Evolutionary conservation across 768 basidiomycete genomes (phyloP), one percentile per base, ranked within the genome.

Genomic region (Thelephora ganbajun): DNA sequence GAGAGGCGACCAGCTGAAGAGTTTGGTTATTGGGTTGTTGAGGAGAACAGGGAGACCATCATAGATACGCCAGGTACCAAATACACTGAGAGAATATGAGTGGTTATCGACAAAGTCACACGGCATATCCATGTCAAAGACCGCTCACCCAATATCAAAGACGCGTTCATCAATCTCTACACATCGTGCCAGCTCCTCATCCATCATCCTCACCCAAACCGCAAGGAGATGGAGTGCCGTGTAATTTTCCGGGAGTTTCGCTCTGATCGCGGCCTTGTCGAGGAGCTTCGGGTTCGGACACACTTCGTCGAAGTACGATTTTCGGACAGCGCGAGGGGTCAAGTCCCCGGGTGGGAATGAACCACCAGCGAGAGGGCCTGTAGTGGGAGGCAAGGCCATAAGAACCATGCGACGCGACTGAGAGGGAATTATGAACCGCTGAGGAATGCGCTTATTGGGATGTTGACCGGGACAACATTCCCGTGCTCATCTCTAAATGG

Each of bases 101-200:
- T 30, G 26, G 9, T 30, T 30, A 30, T 4, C 4, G 4, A 9
- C 26, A 9, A 30, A 9, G 26, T 30, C 26, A 30, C 26, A 30
- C 26, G 26, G 9, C 26, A 30, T 9, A 4, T 4, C 26, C 26
- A 9, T 4, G 26, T 30, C 5, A 9, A 9, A 9, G 26, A 30
- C 4, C 5, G 58, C 73, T 11, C 53, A 77, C 79, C 71, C 72
- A 49, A 76, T 72, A 42, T 70, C 66, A 50, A 79, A 79, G 1
- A 78, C 55, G 16, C 71, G 71, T 1, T 58, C 39, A 22, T 61
- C 53, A n/a, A 78, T 57, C 54, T 77, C 68, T 9, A 81, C 63
- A 52, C 79, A 81, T 2, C 64, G 66, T 34, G 71, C 68, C 18
- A 69, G 59, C 42, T 69, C 64, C 6, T 59, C 52, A 16, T 58